Percentiles rank a stretch among this genome's conserved stretches.
Evolutionary conservation across 2,329 filamentous ascomycete species (phyloP).

Genomic region (Penicillium sp.): DNA sequence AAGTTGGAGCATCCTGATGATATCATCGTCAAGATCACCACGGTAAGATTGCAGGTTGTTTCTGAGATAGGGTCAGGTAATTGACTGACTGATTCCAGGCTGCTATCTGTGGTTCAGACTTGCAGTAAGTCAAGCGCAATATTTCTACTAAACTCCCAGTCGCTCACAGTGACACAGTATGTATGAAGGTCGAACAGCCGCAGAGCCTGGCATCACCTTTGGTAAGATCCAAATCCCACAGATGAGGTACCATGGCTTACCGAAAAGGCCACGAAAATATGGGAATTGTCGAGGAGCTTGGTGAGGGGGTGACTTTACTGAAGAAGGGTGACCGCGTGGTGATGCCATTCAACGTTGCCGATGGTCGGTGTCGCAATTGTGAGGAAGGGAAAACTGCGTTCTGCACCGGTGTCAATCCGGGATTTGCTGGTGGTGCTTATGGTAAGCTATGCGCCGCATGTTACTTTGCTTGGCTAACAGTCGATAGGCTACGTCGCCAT

Average conservation of each 20-base stretch:
- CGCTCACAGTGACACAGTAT: conserved; percentile 45
- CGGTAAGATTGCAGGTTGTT: conserved; percentile 45
- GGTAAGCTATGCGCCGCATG: conserved; percentile 37
- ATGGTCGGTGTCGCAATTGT: conserved; percentile 63
- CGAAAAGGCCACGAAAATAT: conserved; percentile 57
- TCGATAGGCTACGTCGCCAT: conserved; percentile 46
- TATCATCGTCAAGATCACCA: conserved; percentile 65
- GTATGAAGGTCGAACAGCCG: conserved; percentile 66
- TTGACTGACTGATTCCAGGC: conserved; percentile 12
- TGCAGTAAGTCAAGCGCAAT: conserved; percentile 35
- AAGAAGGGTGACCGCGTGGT: conserved; percentile 65
- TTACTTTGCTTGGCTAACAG: background rate
- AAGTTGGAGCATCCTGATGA: conserved; percentile 64
- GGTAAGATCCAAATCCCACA: conserved; percentile 18
- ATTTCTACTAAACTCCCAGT: conserved; percentile 18
- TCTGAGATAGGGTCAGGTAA: background rate
- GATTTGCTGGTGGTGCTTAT: conserved; percentile 60
- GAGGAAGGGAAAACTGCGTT: conserved; percentile 65
- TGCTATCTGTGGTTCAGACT: conserved; percentile 57
- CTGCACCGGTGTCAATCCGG: conserved; percentile 63
- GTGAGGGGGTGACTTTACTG: conserved; percentile 59
- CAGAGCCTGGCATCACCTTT: conserved; percentile 62
- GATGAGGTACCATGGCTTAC: background rate
- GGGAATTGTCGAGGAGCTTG: conserved; percentile 58
- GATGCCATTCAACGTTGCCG: conserved; percentile 65